Evolutionary conservation across 148 eudicot genomes (phyloP).

Genomic region (Tetragonia tetragonoides): DNA sequence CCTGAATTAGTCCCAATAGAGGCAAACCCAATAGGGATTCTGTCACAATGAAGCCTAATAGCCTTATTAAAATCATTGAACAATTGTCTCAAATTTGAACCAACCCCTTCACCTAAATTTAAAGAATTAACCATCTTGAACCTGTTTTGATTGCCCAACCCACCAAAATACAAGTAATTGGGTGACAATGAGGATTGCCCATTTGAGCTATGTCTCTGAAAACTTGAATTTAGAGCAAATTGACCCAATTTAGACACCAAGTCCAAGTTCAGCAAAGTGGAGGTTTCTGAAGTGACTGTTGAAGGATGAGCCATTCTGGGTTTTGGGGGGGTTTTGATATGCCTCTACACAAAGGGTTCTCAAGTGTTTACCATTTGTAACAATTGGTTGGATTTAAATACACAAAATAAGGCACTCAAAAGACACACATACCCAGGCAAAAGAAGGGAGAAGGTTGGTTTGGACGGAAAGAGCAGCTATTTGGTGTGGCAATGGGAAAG

Average conservation of each 20-base stretch:
- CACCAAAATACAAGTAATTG: slow-evolving; percentile 40
- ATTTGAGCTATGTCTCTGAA: slow-evolving; percentile 29
- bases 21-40: slow-evolving; percentile 75
- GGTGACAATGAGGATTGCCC: slow-evolving; percentile 39
- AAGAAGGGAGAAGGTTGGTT: neutral
- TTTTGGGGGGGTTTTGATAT: neutral
- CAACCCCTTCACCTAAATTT: slow-evolving; percentile 44
- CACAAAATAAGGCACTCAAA: neutral
- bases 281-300: slow-evolving; percentile 47
- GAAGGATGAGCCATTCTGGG: slow-evolving; percentile 51
- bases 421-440: neutral
- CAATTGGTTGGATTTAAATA: slow-evolving; percentile 1
- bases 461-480: slow-evolving; percentile 19
- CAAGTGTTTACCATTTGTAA: neutral
- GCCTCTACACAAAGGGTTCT: neutral
- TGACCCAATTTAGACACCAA: slow-evolving; percentile 45
- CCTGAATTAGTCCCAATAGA: slow-evolving; percentile 42
- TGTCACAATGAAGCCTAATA: slow-evolving; percentile 74
- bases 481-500: neutral
- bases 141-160: slow-evolving; percentile 33
- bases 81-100: slow-evolving; percentile 39
- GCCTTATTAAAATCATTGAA: slow-evolving; percentile 64
- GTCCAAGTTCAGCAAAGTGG: slow-evolving; percentile 34
- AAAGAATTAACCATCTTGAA: slow-evolving; percentile 46
- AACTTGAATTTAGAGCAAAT: slow-evolving; percentile 41